A percentile compares a stretch with the other conserved stretches of the same genome.
Evolutionary conservation across 2,329 filamentous ascomycete species (phyloP).

Genomic region (Venturia oleaginea): DNA sequence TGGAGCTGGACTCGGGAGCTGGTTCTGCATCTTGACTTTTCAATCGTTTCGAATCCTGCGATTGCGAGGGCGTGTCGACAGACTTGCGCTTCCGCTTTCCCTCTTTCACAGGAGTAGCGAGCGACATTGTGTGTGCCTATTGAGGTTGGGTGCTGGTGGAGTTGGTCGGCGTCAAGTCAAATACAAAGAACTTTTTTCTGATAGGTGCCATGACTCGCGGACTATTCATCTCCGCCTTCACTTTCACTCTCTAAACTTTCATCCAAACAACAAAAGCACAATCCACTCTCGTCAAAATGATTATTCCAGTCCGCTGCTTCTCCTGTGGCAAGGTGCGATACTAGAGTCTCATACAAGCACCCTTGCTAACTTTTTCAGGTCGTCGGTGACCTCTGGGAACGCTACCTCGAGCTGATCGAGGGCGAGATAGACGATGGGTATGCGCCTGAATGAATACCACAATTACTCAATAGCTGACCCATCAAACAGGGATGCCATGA

Average conservation of each 20-base stretch:
- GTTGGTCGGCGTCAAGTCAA: neutral
- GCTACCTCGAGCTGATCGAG: conserved; percentile 81
- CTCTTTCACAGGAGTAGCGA: neutral
- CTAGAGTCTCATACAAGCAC: conserved; percentile 14
- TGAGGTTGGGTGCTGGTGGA: neutral
- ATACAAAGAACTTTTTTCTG: neutral
- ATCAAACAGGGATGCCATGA: conserved; percentile 74
- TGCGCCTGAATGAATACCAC: conserved; percentile 7
- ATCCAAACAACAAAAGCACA: neutral
- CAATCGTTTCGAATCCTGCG: neutral
- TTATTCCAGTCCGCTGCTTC: conserved; percentile 97
- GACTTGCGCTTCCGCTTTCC: conserved; percentile 8
- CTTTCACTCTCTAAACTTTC: neutral
- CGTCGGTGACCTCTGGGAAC: conserved; percentile 94
- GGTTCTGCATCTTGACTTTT: conserved; percentile 3
- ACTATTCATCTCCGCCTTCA: neutral
- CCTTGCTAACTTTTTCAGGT: conserved; percentile 52
- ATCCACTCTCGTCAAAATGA: conserved; percentile 58
- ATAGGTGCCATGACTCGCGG: neutral
- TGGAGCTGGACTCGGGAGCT: neutral
- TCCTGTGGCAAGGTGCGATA: conserved; percentile 87
- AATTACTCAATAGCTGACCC: conserved; percentile 8
- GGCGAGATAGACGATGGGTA: conserved; percentile 37
- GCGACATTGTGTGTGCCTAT: neutral
- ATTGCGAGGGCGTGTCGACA: neutral